Evolutionary conservation across 495 filamentous ascomycete species (phyloP), one percentile per base, ranked within the genome.

Genomic region (Aspergillus leporis): DNA sequence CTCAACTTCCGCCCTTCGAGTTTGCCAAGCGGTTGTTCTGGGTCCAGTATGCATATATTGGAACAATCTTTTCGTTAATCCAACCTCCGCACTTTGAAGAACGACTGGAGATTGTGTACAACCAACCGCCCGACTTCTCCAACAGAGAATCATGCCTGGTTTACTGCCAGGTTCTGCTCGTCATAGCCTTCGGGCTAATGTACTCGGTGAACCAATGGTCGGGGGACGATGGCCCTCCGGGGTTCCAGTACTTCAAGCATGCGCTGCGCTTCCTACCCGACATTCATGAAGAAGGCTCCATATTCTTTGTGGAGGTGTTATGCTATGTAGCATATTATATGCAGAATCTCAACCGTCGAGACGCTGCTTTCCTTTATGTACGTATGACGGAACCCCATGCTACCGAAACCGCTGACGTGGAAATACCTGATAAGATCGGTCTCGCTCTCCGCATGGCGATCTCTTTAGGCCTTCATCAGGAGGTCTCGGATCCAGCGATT

Each of bases 121-220:
- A 72, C 28, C 67, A 70, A 46, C 70, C 70, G 4, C 66, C 66
- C 0, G 71, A 76, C 36, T 67, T 74, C 28, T 70, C 68, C 4
- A 64, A 67, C 19, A 66, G 67, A 3, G 72, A 74, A 47, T 69
- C 70, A 38, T 72, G 69, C 30, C 55, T 76, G 14, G 60, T 72
- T 0, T 74, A 74, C 41, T 77, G 74, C 50, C 70, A 81, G 23
- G 62, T 74, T 3, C 62, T 83, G 12, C 61, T 78, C 23, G 70
- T 80, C 32, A 74, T 81, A 21, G 78, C 80, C n/a, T 81, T 81
- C 63, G 80, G 80, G 6, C 70, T 81, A 52, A 68, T 83, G 59
- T 83, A 81, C 56, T 81, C 78, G 18, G 70, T 81, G 41, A 81
- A 83, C 56, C 75, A 80, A 47, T 80, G 77, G 78, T 72, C 76